Conservation (phyloP, 306 rosid species). For the Fragaria ananassa region DNA sequence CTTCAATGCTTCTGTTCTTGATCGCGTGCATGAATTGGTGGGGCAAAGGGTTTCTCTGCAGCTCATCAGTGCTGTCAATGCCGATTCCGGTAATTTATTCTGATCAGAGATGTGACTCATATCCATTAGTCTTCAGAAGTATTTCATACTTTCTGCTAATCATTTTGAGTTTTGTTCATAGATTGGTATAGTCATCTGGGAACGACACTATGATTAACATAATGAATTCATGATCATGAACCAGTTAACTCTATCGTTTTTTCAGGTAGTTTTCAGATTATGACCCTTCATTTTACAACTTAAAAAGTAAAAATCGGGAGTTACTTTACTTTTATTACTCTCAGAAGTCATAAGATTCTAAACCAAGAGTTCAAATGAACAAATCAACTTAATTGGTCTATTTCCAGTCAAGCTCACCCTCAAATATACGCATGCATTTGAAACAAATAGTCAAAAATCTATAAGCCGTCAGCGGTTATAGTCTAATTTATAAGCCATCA, state of each 20-base stretch:
- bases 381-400: not conserved
- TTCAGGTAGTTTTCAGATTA: not conserved
- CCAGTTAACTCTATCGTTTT: not conserved
- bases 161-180: not conserved
- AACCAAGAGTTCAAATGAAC: not conserved
- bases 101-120: not conserved
- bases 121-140: not conserved
- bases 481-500: not conserved
- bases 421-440: not conserved
- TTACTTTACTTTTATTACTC: not conserved
- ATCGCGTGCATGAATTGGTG: slow-evolving; percentile 21
- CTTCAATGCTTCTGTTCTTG: slow-evolving; percentile 26
- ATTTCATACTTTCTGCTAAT: not conserved
- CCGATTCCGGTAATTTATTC: slow-evolving; percentile 13
- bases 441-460: not conserved
- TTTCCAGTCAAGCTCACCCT: not conserved
- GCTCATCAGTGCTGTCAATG: slow-evolving; percentile 27
- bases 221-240: not conserved
- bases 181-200: not conserved
- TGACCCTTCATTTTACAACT: not conserved
- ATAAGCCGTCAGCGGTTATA: not conserved
- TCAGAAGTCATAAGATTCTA: not conserved
- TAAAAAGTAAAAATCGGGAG: not conserved
- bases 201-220: not conserved
- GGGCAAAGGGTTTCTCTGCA: slow-evolving; percentile 32